Base-by-base conservation (phyloP, 2,329 filamentous ascomycete genomes). In the Sphaceloma murrayae region DNA sequence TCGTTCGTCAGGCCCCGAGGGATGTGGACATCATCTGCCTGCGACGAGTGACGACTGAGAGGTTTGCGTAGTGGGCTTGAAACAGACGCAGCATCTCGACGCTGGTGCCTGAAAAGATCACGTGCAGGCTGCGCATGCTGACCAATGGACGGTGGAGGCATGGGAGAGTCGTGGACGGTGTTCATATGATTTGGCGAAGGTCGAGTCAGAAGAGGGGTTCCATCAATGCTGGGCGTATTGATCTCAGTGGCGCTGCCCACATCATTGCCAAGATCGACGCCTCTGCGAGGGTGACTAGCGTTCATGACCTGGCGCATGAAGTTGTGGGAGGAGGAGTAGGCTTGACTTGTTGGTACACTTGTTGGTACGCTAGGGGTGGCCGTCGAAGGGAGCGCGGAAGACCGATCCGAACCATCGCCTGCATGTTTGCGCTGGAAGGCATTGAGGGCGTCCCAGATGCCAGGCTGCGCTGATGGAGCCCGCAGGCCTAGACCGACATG, bases 191-290 rank as follows among this genome's bases (percentile, higher is more conserved):
- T n/a, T 3, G 40, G 40, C 3, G 27, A 43, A 30, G 40, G 40
- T 33, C 30, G 40, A 16, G 30, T 34, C 27, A 43, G 19, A 3
- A 34, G 22, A 14, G 68, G 67, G 5, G 67, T 69, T 26, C 61
- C 60, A 22, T 54, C 55, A 19, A 60, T 52, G 50, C 66, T 70
- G 7, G 68, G 67, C 11, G 68, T 70, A 4, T 65, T 66, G 21
- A 67, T 56, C 50, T 72, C 67, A 3, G 68, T 71, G 11, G 65
- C 65, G 50, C 66, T 71, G 48, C 59, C 60, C 34, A 29, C 36
- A 30, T 40, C 36, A 16, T 40, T 40, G 22, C 27, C 19, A 16
- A 11, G 24, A 11, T 27, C 24, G 24, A 11, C 24, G 11, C 58
- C 13, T 24, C 26, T 19, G 13, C 36, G 16, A 17, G 26, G n/a